Evolutionary conservation across 1,139 yeast genomes (phyloP), one percentile per base, ranked within the genome.

Genomic region (Nakaseomyces nivariensis): DNA sequence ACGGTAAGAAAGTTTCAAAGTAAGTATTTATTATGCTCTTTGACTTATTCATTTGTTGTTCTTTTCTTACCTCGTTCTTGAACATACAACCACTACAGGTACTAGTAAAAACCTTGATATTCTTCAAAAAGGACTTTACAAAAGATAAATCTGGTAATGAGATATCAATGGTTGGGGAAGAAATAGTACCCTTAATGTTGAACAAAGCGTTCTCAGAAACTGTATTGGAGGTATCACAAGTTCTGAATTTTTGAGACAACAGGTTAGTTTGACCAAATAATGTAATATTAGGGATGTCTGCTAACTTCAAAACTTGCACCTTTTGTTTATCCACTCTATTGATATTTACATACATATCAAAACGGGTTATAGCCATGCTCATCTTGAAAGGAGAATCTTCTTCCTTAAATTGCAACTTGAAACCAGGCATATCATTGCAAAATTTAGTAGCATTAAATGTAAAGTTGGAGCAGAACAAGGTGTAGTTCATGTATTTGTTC

Each of bases 211-310:
- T 25, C 31, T 31, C 34, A 4, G 37, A 32, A 5, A 41, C 44
- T 17, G 32, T 7, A 4, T 46, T 8, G n/a, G 36, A 22, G 49
- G 71, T 76, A 24, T 71, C 59, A 2, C 70, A 68, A 55, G 70
- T 62, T 54, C 68, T 61, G 58, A 74, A 72, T 4, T 74, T 72
- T 70, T 69, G 73, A 49, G 65, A 72, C 9, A 75, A 66, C 13
- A 77, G 52, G 54, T 82, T 82, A 0, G 86, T 75, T 56, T 78
- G 78, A 50, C 78, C 72, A 17, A 79, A 78, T 33, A 77, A 56
- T 36, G 79, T 73, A 50, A 73, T 66, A 57, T 73, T 78, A 1
- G 86, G 85, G 3, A 79, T 60, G 46, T 72, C 76, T 27, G 79
- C 58, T 5, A 81, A 59, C 58, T 81, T 82, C 51, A 68, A 33